Percentiles rank a stretch among this genome's conserved stretches.
phyloP scores from a whole-genome alignment of 2,329 filamentous ascomycete genomes.

The Fusarium zealandicum region DNA sequence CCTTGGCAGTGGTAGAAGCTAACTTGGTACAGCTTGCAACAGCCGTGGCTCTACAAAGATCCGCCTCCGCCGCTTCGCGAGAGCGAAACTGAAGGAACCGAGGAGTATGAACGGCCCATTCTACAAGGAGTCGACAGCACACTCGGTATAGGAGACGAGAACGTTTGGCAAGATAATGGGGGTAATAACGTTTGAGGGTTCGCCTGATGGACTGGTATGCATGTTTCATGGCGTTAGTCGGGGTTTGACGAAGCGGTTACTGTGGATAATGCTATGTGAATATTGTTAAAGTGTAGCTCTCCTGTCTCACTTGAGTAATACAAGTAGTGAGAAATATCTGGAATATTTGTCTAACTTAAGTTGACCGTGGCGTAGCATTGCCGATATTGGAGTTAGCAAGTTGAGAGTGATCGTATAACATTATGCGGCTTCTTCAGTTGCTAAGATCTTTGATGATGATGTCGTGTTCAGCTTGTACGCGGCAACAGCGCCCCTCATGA shows the following conservation, averaged over 20 bases:
- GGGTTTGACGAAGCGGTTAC: conserved; percentile 9
- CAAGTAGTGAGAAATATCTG: neutral
- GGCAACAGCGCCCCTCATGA: too few relatives aligned
- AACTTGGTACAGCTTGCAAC: conserved; percentile 60
- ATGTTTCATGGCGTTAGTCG: conserved; percentile 19
- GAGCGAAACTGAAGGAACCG: conserved; percentile 40
- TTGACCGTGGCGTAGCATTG: neutral
- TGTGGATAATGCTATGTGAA: conserved; percentile 11
- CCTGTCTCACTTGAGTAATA: neutral
- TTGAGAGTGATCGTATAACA: too few relatives aligned
- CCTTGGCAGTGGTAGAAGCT: conserved; percentile 13
- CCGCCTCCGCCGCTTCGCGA: conserved; percentile 52
- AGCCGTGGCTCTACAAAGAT: conserved; percentile 72
- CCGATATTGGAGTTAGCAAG: too few relatives aligned
- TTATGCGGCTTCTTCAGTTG: too few relatives aligned
- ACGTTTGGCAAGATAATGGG: conserved; percentile 47
- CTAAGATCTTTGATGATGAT: too few relatives aligned
- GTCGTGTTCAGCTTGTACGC: too few relatives aligned
- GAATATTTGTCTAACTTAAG: neutral
- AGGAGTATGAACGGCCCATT: conserved; percentile 38
- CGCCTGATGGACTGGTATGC: conserved; percentile 1
- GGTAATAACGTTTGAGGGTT: conserved; percentile 35
- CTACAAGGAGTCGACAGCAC: conserved; percentile 47
- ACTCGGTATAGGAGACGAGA: conserved; percentile 51
- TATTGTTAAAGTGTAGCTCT: conserved; percentile 17